Evolutionary conservation across 1,139 yeast genomes (phyloP).

Genomic region (Candida pseudocylindracea): DNA sequence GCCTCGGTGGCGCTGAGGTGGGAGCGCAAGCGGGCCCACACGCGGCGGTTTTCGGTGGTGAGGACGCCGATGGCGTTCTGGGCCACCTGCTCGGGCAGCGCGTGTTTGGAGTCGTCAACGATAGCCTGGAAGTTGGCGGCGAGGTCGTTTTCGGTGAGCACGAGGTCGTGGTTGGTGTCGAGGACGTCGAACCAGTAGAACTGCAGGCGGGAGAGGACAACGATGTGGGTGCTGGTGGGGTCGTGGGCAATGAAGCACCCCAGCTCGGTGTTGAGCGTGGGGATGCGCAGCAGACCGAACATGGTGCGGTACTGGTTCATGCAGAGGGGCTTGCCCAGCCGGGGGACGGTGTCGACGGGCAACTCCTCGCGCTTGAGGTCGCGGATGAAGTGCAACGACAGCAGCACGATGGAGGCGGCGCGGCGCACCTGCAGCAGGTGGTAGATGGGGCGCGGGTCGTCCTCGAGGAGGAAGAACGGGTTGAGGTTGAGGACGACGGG

Average conservation of each 20-base stretch:
- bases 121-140: constrained; percentile 57
- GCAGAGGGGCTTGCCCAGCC: constrained; percentile 46
- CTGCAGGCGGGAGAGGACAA: constrained; percentile 70
- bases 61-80: constrained; percentile 73
- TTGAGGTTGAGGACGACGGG: constrained; percentile 76
- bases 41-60: constrained; percentile 70
- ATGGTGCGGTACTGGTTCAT: constrained; percentile 80
- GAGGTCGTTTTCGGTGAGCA: constrained; percentile 53
- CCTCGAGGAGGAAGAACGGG: constrained; percentile 74
- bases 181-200: constrained; percentile 88
- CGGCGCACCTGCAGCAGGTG: constrained; percentile 63
- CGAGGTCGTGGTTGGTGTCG: constrained; percentile 45
- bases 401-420: constrained; percentile 62
- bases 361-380: constrained; percentile 59
- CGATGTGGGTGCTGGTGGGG: constrained; percentile 50
- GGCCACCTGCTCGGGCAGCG: constrained; percentile 45
- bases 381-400: constrained; percentile 56
- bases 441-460: constrained; percentile 40
- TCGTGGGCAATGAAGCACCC: constrained; percentile 83
- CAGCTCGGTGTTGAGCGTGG: constrained; percentile 20
- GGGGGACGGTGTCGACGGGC: constrained; percentile 39
- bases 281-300: constrained; percentile 74
- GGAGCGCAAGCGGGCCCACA: constrained; percentile 62
- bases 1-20: constrained; percentile 19
- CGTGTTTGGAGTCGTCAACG: constrained; percentile 42